Base-by-base conservation (phyloP, 352 stramenopile species). In the Elongisporangium prolatum region DNA sequence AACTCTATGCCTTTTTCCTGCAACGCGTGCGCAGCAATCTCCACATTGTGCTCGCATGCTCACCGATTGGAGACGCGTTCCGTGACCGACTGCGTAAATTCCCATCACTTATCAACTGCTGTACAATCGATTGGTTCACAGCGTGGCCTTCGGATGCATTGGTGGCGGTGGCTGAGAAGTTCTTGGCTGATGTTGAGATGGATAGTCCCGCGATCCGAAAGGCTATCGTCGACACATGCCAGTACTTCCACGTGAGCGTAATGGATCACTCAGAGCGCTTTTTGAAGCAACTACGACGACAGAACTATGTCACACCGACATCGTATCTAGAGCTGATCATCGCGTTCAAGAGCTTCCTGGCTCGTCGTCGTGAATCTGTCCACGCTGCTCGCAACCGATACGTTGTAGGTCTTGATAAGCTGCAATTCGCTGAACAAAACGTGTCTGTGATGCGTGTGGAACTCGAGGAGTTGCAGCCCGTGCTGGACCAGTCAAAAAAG, bases 91-190 rank as follows among this genome's bases (percentile, higher is more conserved):
- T 98, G 34, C 86, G 95, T 37, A 97, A 98, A 57, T 98, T 98
- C 72, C 95, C 95, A 13, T 97, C 90, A 38, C 77, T 98, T 8
- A 97, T 98, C 72, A 98, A 98, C 63, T 98, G 95, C 69, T 98
- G 95, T 61, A 97, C 92, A n/a, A 98, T 98, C 65, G 93, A 98
- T 64, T 98, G 95, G 95, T 98, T 98, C 67, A 98, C 89, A 8
- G 86, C 91, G 14, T 98, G 95, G 95, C 95, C 95, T 2, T 74
- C 77, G 0, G 95, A 98, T 61, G 93, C 95, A 1, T 72, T 98
- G 1, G 80, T 97, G 1, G 93, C 95, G 2, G 95, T 98, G 24
- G 95, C 95, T 1, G 76, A 97, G 47, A 97, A 95, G 51, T 98
- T 98, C 60, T 68, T 98, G 17, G 71, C 80, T 16, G 85, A 93